Evolutionary conservation across 2,329 filamentous ascomycete genomes (phyloP).

Genomic region (Talaromyces pinophilus): DNA sequence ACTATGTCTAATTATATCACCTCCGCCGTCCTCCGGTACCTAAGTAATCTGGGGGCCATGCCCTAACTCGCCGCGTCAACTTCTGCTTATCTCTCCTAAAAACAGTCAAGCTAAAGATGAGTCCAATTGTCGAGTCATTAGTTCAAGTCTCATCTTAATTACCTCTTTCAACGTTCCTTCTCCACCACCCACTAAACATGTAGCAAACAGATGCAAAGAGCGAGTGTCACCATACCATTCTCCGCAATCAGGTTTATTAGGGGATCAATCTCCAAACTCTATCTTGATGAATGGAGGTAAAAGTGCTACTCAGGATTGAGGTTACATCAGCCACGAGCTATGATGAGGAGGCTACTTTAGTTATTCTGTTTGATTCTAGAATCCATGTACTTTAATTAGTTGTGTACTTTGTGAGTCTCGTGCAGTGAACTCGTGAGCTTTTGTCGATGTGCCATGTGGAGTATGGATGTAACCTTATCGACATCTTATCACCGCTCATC

Average conservation of each 20-base stretch:
- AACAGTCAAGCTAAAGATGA: not conserved
- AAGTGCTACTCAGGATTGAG: not conserved
- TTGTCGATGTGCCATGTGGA: not conserved
- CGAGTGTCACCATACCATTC: slow-evolving; percentile 13
- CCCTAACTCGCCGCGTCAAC: not conserved
- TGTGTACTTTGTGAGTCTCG: not conserved
- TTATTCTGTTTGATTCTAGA: not conserved
- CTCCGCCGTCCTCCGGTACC: not conserved
- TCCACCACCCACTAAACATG: not conserved
- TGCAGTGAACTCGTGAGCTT: slow-evolving; percentile 9
- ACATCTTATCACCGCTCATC: slow-evolving; percentile 1
- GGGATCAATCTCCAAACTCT: not conserved
- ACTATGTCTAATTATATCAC: not conserved
- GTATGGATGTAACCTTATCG: slow-evolving; percentile 4
- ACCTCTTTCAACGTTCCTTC: not conserved
- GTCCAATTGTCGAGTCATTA: not conserved
- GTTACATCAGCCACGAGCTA: slow-evolving; percentile 13
- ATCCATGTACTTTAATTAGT: not conserved
- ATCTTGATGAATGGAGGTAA: not conserved
- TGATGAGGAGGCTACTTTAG: not conserved
- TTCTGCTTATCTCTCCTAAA: not conserved
- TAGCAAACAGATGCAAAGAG: not conserved
- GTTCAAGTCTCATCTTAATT: not conserved
- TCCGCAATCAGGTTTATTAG: not conserved
- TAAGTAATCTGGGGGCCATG: slow-evolving; percentile 1